A percentile compares a stretch with the other conserved stretches of the same genome.
Evolutionary conservation across 805 yeast genomes (phyloP).

Genomic region (Teunomyces pallodes): DNA sequence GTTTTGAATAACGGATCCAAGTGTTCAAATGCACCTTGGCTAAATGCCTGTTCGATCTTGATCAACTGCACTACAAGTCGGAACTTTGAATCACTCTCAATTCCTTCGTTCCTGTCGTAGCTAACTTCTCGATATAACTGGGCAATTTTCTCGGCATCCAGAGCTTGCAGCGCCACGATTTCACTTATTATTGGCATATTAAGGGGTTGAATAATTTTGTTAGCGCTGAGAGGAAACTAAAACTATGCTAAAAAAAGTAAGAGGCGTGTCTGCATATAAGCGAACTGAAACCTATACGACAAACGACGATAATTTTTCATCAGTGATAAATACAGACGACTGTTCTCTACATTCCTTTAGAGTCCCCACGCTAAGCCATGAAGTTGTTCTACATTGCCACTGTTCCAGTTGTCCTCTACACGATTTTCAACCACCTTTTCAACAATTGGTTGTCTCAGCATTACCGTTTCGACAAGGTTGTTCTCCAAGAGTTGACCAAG

Average conservation of each 20-base stretch:
- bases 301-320: conserved; percentile 1
- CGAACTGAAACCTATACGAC: not conserved
- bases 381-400: conserved; percentile 22
- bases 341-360: not conserved
- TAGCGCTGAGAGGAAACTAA: not conserved
- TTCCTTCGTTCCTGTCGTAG: not conserved
- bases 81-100: not conserved
- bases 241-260: not conserved
- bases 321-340: not conserved
- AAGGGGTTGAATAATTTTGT: not conserved
- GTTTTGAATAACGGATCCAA: not conserved
- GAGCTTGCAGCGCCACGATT: not conserved
- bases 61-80: conserved; percentile 1
- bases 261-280: not conserved
- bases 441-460: conserved; percentile 66
- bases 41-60: not conserved
- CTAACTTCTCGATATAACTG: not conserved
- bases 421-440: conserved; percentile 41
- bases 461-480: conserved; percentile 68
- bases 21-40: not conserved
- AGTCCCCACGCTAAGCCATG: conserved; percentile 13
- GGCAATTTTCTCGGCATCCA: not conserved
- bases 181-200: not conserved
- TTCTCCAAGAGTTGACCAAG: conserved; percentile 56
- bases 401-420: conserved; percentile 25